A percentile compares a stretch with the other conserved stretches of the same genome.
phyloP scores from a whole-genome alignment of 495 filamentous ascomycete species.

The Aspergillus olivimuriae region DNA sequence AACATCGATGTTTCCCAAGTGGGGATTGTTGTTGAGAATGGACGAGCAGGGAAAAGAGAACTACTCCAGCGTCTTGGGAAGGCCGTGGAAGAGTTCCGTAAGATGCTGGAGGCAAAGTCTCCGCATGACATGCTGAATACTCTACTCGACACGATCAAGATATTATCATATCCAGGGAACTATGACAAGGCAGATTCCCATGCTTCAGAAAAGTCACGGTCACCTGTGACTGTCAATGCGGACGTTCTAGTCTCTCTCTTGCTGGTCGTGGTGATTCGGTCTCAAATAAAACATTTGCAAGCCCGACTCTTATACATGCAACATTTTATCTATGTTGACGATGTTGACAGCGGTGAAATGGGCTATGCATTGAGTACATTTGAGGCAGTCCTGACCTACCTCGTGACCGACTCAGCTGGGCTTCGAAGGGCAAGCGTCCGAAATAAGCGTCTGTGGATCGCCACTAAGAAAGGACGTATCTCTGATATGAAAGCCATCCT shows the following conservation, averaged over 20 bases:
- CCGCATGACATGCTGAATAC: constrained; percentile 94
- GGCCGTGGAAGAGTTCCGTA: constrained; percentile 85
- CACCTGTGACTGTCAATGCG: constrained; percentile 80
- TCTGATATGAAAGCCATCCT: constrained; percentile 70
- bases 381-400: constrained; percentile 89
- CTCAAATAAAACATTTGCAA: constrained; percentile 81
- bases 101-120: constrained; percentile 73
- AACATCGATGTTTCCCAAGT: constrained; percentile 92
- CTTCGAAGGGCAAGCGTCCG: constrained; percentile 76
- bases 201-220: constrained; percentile 51
- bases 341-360: constrained; percentile 94
- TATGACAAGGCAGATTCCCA: constrained; percentile 27
- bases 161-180: constrained; percentile 54
- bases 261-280: constrained; percentile 86
- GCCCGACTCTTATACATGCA: constrained; percentile 88
- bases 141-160: constrained; percentile 79
- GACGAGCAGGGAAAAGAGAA: constrained; percentile 63
- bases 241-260: constrained; percentile 92
- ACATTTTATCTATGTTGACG: constrained; percentile 93
- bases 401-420: constrained; percentile 73
- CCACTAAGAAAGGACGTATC: constrained; percentile 67
- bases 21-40: constrained; percentile 74
- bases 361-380: constrained; percentile 96
- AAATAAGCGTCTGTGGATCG: constrained; percentile 86
- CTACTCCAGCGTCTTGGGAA: constrained; percentile 62